Percentiles rank a stretch among this genome's conserved stretches.
Evolutionary conservation across 768 basidiomycete species (phyloP).

Genomic region (Lactifluus volemus): DNA sequence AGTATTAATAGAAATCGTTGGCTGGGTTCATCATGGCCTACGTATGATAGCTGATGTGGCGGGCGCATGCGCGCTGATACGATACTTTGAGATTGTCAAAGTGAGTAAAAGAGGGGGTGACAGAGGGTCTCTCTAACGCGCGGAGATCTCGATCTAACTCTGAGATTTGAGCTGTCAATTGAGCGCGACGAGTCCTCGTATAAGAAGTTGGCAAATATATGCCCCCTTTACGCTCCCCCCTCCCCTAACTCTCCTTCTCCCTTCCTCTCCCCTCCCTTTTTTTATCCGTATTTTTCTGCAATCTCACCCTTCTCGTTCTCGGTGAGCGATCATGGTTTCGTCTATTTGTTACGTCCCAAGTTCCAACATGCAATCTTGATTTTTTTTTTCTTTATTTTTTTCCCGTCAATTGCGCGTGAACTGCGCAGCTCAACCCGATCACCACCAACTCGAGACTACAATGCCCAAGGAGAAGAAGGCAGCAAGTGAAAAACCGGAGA

Average conservation of each 20-base stretch:
- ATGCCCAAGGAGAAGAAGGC: constrained; percentile 20
- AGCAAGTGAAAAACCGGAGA: constrained; percentile 18
- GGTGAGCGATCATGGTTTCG: background rate
- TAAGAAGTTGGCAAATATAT: constrained; percentile 17
- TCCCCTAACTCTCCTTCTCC: constrained; percentile 20
- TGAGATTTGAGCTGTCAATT: constrained; percentile 19
- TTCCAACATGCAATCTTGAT: background rate
- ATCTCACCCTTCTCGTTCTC: background rate
- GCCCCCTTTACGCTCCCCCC: constrained; percentile 24
- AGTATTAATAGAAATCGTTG: background rate
- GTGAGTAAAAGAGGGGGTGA: background rate
- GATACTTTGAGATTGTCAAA: background rate
- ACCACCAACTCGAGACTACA: background rate
- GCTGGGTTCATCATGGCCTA: background rate
- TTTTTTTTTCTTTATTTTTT: too few relatives aligned
- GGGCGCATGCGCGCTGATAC: background rate
- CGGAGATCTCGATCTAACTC: constrained; percentile 21
- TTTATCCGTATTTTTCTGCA: background rate
- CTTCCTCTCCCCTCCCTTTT: constrained; percentile 4
- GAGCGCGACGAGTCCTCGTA: constrained; percentile 5
- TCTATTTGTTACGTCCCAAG: background rate
- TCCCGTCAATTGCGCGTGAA: background rate
- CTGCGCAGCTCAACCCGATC: background rate
- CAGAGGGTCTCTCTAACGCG: constrained; percentile 12
- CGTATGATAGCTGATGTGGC: background rate